Evolutionary conservation across 2,329 filamentous ascomycete species (phyloP), one percentile per base, ranked within the genome.

Genomic region (Aspergillus unguis): DNA sequence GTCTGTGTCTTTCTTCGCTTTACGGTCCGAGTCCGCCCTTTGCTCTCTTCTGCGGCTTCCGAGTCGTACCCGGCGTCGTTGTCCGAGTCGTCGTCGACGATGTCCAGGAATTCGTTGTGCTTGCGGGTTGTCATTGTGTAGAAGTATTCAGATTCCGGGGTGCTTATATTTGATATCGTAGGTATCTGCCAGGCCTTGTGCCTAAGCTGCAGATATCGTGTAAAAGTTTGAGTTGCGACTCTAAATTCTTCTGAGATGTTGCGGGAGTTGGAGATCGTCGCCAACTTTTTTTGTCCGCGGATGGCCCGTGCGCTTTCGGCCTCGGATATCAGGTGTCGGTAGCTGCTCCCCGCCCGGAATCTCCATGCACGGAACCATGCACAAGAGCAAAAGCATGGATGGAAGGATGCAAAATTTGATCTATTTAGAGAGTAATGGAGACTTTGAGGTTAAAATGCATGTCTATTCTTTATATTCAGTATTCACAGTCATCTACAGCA

Each of bases 41-140:
- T 77, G 48, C 65, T 71, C 46, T 74, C 65, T 53, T 71, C 66
- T 23, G 62, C 72, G 5, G 69, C 73, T 55, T 77, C 75, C 37
- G 74, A 77, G 55, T 77, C 72, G 50, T 77, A 77, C 55, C 74
- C 74, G 11, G 59, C 59, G 35, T 75, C 73, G 49, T 62, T 67
- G 32, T 62, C 68, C 29, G 75, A 71, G 1, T 66, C 68, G 37
- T 75, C 74, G 17, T 68, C 71, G 25, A 56, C 66, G 31, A 73
- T 62, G 36, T 72, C 72, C 8, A 75, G 58, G 45, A 70, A 72
- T 31, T 75, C 71, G 52, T 71, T 71, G 25, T 66, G 62, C 49
- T 71, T 73, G 42, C 68, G 68, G 29, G 65, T 68, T 26, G 70
- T 64, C 72, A 75, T 73, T 35, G 43, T 62, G 54, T 31, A 32